Conservation (phyloP, 1,284 basidiomycete genomes). For the Moesziomyces sp. region DNA sequence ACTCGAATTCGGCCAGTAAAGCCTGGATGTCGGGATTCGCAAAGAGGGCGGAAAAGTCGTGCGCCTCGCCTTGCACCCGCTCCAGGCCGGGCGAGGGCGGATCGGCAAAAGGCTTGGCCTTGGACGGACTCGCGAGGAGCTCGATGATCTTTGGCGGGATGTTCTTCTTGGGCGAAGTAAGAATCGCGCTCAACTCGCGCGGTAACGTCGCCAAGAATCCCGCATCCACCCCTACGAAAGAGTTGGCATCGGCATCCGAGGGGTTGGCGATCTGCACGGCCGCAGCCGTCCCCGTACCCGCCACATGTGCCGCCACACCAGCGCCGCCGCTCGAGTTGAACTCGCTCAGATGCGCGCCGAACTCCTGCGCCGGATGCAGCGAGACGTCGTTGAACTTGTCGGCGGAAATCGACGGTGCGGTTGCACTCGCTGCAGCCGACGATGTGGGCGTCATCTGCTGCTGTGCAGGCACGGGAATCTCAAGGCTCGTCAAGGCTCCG, state of each 20-base stretch:
- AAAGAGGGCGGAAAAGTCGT: slow-evolving; percentile 33
- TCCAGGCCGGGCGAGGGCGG: slow-evolving; percentile 3
- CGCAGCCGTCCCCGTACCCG: slow-evolving; percentile 3
- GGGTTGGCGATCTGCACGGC: slow-evolving; percentile 17
- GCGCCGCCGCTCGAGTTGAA: slow-evolving; percentile 51
- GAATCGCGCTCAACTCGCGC: slow-evolving; percentile 27
- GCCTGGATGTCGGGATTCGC: slow-evolving; percentile 48
- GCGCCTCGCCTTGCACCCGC: not conserved
- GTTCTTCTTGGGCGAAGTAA: slow-evolving; percentile 28
- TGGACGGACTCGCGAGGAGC: slow-evolving; percentile 24
- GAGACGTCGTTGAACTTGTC: slow-evolving; percentile 58
- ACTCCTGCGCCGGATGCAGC: slow-evolving; percentile 52
- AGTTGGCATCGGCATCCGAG: not conserved
- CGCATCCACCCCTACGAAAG: slow-evolving; percentile 2
- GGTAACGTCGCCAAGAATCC: slow-evolving; percentile 22
- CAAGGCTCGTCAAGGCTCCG: slow-evolving; percentile 25
- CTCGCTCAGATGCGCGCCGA: slow-evolving; percentile 45
- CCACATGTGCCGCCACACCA: slow-evolving; percentile 59
- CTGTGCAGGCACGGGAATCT: slow-evolving; percentile 6
- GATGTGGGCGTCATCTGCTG: slow-evolving; percentile 19
- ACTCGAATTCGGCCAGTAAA: slow-evolving; percentile 36
- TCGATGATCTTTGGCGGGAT: slow-evolving; percentile 35
- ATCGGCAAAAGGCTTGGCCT: not conserved
- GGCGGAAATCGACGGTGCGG: slow-evolving; percentile 27
- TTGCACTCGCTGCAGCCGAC: not conserved